A percentile compares a stretch with the other conserved stretches of the same genome.
Evolutionary conservation across 2,329 filamentous ascomycete species (phyloP).

Genomic region (Dothistroma pini): DNA sequence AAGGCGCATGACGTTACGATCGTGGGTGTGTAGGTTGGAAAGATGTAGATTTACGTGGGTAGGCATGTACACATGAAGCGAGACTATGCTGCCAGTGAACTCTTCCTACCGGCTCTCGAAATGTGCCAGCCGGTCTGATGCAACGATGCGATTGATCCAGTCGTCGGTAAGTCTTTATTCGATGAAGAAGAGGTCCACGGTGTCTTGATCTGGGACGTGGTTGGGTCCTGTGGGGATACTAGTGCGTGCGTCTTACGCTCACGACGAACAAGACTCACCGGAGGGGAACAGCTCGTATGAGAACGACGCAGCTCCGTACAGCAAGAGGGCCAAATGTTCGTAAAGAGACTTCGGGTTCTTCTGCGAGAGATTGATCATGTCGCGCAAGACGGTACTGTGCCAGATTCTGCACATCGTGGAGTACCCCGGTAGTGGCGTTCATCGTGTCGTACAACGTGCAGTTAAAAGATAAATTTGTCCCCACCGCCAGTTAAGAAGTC

Average conservation of each 20-base stretch:
- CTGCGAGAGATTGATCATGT: conserved; percentile 38
- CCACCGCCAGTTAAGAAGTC: conserved; percentile 40
- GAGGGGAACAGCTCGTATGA: conserved; percentile 30
- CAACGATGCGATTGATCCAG: too few species aligned
- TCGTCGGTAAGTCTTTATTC: too few species aligned
- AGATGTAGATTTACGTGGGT: not conserved
- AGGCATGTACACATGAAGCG: not conserved
- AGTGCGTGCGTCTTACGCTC: too few species aligned
- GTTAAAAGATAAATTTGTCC: conserved; percentile 42
- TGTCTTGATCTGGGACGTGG: conserved; percentile 35
- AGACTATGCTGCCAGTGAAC: not conserved
- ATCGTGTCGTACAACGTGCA: conserved; percentile 41
- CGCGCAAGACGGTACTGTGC: conserved; percentile 40
- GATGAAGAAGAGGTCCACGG: conserved; percentile 41
- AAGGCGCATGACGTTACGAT: not conserved
- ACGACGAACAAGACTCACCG: not conserved
- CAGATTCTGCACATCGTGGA: conserved; percentile 39
- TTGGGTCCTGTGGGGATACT: not conserved
- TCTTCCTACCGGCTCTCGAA: too few species aligned
- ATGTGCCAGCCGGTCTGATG: too few species aligned
- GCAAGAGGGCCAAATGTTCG: conserved; percentile 37
- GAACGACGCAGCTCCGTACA: conserved; percentile 34
- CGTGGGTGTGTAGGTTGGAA: not conserved
- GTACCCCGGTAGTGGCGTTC: conserved; percentile 32
- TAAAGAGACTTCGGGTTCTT: conserved; percentile 45